Base-by-base conservation (phyloP, 2,329 filamentous ascomycete genomes). In the Colletotrichum sidae region DNA sequence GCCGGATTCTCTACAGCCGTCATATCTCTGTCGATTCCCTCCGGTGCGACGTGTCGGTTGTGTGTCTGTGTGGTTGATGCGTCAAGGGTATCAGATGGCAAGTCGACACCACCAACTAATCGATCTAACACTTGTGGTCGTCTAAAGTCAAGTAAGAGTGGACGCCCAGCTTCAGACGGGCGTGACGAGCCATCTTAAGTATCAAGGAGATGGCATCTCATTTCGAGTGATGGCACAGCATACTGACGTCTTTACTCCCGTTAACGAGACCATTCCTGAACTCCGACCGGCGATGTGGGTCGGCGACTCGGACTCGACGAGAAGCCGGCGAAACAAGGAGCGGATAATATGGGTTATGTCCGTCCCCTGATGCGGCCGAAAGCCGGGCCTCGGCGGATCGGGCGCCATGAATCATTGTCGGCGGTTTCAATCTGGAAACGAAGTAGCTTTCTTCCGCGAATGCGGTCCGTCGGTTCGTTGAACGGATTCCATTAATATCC, bases 1-100 rank as follows among this genome's bases (percentile, higher is more conserved):
- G 70, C 63, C n/a, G 58, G 58, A 3, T 68, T 55, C 1, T 47
- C 53, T 35, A 69, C 50, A 0, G 39, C 39, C 9, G 47, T 12
- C 60, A 62, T 62, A 6, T 39, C 41, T 33, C 9, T 8, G 2
- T 8, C n/a, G 15, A 1, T 15, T n/a, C 11, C 37, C 12, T 25
- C 4, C 6, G 8, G 13, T 13, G 25, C 7, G 25, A 45, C 35
- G n/a, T 55, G 6, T 56, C 25, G 42, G 10, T 37, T 17, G 44
- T 56, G 54, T 15, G 54, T 49, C 54, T 56, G 54, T 49, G 42
- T 47, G 35, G 44, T 56, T 47, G 35, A 56, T 47, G 13, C 25
- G 35, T 44, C 25, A 4, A 44, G 41, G 41, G 44, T 34, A 47
- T 56, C 54, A 35, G 54, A 56, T 49, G 54, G 54, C 54, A 56